Evolutionary conservation across 1,284 basidiomycete species (phyloP), one percentile per base, ranked within the genome.

Genomic region (Lignosus rhinocerotis): DNA sequence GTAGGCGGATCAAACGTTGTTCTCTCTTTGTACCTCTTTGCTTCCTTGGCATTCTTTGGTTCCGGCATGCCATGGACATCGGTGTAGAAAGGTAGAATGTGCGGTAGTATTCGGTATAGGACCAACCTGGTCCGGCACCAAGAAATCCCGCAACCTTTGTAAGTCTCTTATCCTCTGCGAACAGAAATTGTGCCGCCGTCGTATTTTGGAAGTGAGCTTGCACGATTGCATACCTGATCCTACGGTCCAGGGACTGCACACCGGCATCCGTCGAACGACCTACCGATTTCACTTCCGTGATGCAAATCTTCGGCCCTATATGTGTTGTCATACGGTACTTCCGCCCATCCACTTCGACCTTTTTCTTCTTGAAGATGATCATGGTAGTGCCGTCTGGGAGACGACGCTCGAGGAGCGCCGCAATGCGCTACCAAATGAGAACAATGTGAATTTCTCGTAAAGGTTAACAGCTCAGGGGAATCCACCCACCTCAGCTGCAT

Each of bases 251-350:
- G 2, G n/a, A 31, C 10, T 36, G 19, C 19, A 21, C 32, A 32
- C 16, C 41, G 1, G 4, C 9, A 10, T 14, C 14, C 25, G 2
- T 25, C 25, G 25, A 25, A 25, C 25, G 25, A 3, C 17, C 21
- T 9, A 53, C 36, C 7, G 51, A 53, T 12, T 53, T 53, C 17
- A 53, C 33, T 33, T 53, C 51, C 3, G 51, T 53, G 17, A 53
- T 53, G 51, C 31, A 16, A 3, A 45, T 9, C 21, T 45, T 44
- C 10, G 51, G 51, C 3, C 51, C 43, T 10, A 12, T 25, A 8
- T 19, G 19, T 12, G 51, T 34, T 6, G 10, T 36, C 17, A 45
- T 2, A 3, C 14, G 51, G 33, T 46, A 53, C 3, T 19, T 17
- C 6, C 21, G 31, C 1, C 39, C 39, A 12, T 12, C 21, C 32